These are phyloP conservation scores for Colletotrichum plurivorum DNA, from an alignment of 2,329 filamentous ascomycete species.

Conservation along the genomic window DNA sequence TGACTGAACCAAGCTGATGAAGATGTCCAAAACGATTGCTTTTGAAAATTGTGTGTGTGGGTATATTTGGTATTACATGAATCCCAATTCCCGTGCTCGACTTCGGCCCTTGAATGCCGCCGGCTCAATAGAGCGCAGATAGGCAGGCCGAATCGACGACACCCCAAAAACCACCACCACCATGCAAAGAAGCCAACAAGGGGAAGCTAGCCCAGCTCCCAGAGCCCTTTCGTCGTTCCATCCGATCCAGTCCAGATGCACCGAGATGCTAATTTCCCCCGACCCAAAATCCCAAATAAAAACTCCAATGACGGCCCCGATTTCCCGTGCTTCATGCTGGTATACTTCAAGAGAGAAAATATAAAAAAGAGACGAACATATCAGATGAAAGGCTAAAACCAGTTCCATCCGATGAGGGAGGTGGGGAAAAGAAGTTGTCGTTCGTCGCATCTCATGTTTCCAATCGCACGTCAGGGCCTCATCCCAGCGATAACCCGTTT, in stretches of 20 bases:
- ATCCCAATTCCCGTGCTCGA: constrained; percentile 32
- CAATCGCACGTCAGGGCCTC: constrained; percentile 33
- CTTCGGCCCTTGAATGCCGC: constrained; percentile 4
- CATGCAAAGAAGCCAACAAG: constrained; percentile 30
- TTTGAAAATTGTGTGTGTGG: constrained; percentile 31
- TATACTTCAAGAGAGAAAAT: constrained; percentile 17
- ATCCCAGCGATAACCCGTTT: constrained; percentile 43
- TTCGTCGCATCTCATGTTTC: constrained; percentile 38
- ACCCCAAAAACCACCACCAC: background rate
- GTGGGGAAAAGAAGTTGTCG: constrained; percentile 7
- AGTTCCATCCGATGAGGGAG: constrained; percentile 11
- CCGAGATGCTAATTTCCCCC: constrained; percentile 38
- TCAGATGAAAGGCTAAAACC: constrained; percentile 9
- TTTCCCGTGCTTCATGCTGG: constrained; percentile 37
- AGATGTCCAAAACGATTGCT: background rate
- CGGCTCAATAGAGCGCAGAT: constrained; percentile 8
- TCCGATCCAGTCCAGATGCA: constrained; percentile 42
- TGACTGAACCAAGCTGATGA: background rate
- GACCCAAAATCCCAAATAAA: constrained; percentile 24
- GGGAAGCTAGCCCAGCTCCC: constrained; percentile 50
- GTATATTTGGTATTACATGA: constrained; percentile 41
- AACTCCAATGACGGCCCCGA: constrained; percentile 30
- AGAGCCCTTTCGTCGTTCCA: constrained; percentile 45
- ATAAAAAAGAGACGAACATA: background rate
- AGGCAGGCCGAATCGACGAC: background rate